Evolutionary conservation across 1,139 yeast species (phyloP).

Genomic region (Casaregolazyma suthepensis): DNA sequence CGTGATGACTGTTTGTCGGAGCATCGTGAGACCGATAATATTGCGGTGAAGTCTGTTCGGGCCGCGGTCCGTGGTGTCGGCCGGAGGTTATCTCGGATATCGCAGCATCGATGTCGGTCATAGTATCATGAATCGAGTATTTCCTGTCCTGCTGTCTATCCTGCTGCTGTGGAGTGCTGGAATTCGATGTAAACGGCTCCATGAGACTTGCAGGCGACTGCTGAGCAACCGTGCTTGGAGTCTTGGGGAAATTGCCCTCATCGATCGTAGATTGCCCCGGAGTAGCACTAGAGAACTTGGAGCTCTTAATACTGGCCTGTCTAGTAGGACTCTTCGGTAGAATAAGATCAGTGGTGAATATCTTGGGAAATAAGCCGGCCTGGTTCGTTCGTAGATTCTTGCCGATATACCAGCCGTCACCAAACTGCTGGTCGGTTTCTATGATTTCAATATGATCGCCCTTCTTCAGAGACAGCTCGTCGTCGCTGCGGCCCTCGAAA

Average conservation of each 20-base stretch:
- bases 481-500: constrained; percentile 80
- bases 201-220: not conserved
- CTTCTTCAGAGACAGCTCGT: constrained; percentile 70
- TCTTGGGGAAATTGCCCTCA: not conserved
- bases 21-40: not conserved
- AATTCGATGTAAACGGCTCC: constrained; percentile 4
- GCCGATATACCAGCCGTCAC: constrained; percentile 97
- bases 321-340: constrained; percentile 16
- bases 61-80: constrained; percentile 9
- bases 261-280: not conserved
- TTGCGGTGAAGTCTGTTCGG: not conserved
- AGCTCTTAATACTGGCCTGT: constrained; percentile 2
- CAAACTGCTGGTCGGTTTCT: constrained; percentile 87
- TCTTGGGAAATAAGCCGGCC: constrained; percentile 85
- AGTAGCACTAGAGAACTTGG: not conserved
- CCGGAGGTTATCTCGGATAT: constrained; percentile 52
- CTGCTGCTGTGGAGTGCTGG: not conserved
- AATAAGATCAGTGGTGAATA: constrained; percentile 46
- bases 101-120: constrained; percentile 81
- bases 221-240: not conserved
- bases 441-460: constrained; percentile 88
- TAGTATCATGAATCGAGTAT: constrained; percentile 47
- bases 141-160: constrained; percentile 10
- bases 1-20: not conserved
- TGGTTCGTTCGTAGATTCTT: constrained; percentile 61